Evolutionary conservation across 1,284 basidiomycete genomes (phyloP).

Genomic region (Veloboletus limbatus): DNA sequence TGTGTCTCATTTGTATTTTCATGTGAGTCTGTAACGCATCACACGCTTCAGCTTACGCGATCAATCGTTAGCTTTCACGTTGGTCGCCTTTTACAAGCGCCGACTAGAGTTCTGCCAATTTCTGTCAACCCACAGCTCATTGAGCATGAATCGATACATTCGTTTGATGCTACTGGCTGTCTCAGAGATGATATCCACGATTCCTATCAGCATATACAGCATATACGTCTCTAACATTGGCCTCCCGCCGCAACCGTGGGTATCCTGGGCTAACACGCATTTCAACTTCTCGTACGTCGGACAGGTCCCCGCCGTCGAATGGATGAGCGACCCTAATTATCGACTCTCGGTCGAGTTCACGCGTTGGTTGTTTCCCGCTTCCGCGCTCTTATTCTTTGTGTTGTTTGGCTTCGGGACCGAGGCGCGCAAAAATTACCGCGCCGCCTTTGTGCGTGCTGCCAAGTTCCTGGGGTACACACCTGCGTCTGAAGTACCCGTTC

Average conservation of each 20-base stretch:
- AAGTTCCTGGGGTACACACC: conserved; percentile 17
- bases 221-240: conserved; percentile 34
- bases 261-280: conserved; percentile 41
- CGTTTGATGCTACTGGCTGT: conserved; percentile 52
- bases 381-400: conserved; percentile 40
- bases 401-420: conserved; percentile 44
- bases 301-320: conserved; percentile 24
- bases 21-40: conserved; percentile 12
- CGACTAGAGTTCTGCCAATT: conserved; percentile 28
- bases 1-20: conserved; percentile 30
- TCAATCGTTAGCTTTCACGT: conserved; percentile 24
- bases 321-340: conserved; percentile 23
- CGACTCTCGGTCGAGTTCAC: conserved; percentile 25
- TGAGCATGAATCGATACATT: conserved; percentile 49
- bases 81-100: conserved; percentile 31
- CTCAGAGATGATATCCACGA: conserved; percentile 41
- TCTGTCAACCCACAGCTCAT: conserved; percentile 28
- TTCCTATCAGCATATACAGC: conserved; percentile 34
- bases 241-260: conserved; percentile 39
- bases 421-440: conserved; percentile 36
- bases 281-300: conserved; percentile 39
- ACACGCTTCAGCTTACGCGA: conserved; percentile 8
- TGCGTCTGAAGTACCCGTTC: conserved; percentile 3
- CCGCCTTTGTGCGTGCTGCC: conserved; percentile 9
- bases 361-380: conserved; percentile 40